Evolutionary conservation across 768 basidiomycete genomes (phyloP), one percentile per base, ranked within the genome.

Genomic region (Xanthoconium purpureum): DNA sequence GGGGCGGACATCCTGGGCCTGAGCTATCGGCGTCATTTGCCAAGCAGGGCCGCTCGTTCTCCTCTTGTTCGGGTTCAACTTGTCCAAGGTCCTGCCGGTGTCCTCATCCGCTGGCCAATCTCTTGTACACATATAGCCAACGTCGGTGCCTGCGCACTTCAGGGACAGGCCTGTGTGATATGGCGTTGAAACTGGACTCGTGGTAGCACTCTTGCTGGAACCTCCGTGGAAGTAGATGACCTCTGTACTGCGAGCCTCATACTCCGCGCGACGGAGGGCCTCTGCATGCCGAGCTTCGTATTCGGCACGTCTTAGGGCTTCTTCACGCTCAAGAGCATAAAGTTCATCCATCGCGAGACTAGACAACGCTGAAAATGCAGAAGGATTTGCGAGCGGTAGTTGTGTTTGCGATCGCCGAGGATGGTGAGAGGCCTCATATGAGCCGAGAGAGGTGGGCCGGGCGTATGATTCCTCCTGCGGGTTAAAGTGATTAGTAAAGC

Each of bases 271-370:
- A 28, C 85, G 77, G 52, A 83, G 78, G 13, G 80, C 81, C 52
- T 88, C 88, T 17, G 88, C 85, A 66, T 86, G 88, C 11, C 83
- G 78, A 11, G 85, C 81, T 68, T 94, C 91, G 72, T 87, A 96
- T 67, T 93, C 89, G n/a, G 91, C 92, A 36, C 93, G 79, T 18
- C 93, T 80, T 33, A 85, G 71, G 4, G 91, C 88, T 70, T 97
- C 95, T 57, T 87, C 81, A 38, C 86, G 86, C 69, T 98, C 95
- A 32, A 98, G 84, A 62, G 87, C 85, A 64, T 90, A 88, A 9
- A 98, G 80, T 67, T 97, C 92, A 55, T 92, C 92, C 74, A 95
- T 88, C 3, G 94, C 94, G 18, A 89, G 76, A 32, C 76, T 87
- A 44, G 88, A 87, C 18, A 91, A 71, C 1, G 87, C 79, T n/a